Evolutionary conservation across 805 yeast genomes (phyloP).

Genomic region (Ogataea ramenticola): DNA sequence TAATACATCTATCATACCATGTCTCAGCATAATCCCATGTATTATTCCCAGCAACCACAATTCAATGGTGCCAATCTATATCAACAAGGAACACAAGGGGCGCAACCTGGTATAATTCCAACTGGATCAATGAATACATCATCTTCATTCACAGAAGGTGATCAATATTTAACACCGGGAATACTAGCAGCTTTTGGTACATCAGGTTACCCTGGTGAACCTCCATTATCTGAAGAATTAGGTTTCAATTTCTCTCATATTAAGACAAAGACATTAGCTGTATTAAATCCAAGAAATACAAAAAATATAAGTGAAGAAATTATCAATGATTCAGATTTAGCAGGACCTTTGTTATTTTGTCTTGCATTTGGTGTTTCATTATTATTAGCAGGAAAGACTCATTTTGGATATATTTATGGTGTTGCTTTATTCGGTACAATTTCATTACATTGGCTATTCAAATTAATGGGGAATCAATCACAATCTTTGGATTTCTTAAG

Average conservation of each 20-base stretch:
- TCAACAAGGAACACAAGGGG: conserved; percentile 1
- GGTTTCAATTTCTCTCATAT: conserved; percentile 92
- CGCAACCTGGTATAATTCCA: conserved; percentile 8
- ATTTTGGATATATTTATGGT: conserved; percentile 95
- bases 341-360: conserved; percentile 91
- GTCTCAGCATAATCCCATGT: too few species aligned
- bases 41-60: background rate
- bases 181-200: conserved; percentile 88
- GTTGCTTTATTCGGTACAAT: conserved; percentile 88
- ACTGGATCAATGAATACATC: conserved; percentile 23
- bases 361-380: conserved; percentile 78
- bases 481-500: conserved; percentile 45
- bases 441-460: conserved; percentile 76
- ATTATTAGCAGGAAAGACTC: conserved; percentile 85
- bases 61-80: conserved; percentile 4
- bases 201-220: conserved; percentile 91
- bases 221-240: conserved; percentile 83
- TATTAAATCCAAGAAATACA: conserved; percentile 59
- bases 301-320: conserved; percentile 62
- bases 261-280: conserved; percentile 75
- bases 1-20: too few species aligned
- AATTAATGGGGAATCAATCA: conserved; percentile 69
- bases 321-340: conserved; percentile 84
- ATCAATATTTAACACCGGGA: conserved; percentile 57
- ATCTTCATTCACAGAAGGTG: conserved; percentile 20